Evolutionary conservation across 1,284 basidiomycete genomes (phyloP).

Genomic region (Leccinum huronense): DNA sequence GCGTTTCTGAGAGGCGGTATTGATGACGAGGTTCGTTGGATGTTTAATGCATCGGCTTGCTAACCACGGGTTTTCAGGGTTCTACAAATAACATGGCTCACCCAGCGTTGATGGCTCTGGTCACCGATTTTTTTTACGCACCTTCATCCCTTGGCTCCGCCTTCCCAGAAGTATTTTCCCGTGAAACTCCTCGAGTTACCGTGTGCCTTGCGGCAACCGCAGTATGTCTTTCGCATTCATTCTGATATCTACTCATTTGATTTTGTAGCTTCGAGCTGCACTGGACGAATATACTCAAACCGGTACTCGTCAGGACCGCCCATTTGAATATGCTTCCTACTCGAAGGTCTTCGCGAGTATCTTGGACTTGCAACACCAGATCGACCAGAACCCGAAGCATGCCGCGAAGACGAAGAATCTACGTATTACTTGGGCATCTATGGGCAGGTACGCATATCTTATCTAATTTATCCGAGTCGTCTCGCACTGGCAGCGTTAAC

Average conservation of each 20-base stretch:
- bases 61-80: background rate
- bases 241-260: background rate
- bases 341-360: background rate
- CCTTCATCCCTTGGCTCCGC: background rate
- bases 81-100: background rate
- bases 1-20: background rate
- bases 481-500: too few relatives aligned
- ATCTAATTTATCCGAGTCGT: too few relatives aligned
- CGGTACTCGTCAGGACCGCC: background rate
- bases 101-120: background rate
- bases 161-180: background rate
- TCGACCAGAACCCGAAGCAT: background rate
- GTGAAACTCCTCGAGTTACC: background rate
- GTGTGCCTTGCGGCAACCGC: background rate
- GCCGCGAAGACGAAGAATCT: background rate
- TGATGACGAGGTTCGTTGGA: background rate
- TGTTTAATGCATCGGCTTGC: background rate
- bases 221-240: background rate
- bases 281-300: background rate
- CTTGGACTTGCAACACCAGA: background rate
- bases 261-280: background rate
- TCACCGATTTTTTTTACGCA: background rate
- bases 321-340: background rate
- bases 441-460: too few relatives aligned
- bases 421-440: background rate